phyloP scores from a whole-genome alignment of 495 filamentous ascomycete species.

The Hypomontagnella submonticulosa region DNA sequence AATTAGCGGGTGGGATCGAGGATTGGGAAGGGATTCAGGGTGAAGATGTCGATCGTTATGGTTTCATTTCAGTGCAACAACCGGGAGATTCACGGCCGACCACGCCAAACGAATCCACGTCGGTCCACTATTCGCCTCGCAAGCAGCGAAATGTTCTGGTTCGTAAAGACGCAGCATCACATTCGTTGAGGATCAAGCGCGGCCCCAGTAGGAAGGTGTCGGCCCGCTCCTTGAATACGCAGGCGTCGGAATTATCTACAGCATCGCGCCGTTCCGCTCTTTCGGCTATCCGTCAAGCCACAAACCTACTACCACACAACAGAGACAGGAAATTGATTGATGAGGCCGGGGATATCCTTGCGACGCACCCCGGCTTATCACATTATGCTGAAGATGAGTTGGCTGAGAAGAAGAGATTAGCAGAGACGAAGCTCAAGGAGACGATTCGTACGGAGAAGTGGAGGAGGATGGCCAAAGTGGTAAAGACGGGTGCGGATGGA shows the following conservation, averaged over 20 bases:
- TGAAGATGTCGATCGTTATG: slow-evolving; percentile 91
- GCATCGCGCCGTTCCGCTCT: slow-evolving; percentile 66
- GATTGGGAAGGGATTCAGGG: slow-evolving; percentile 94
- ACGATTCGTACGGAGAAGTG: slow-evolving; percentile 90
- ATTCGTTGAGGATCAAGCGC: slow-evolving; percentile 52
- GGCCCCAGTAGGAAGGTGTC: slow-evolving; percentile 61
- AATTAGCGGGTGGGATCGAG: slow-evolving; percentile 85
- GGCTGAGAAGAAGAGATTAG: slow-evolving; percentile 63
- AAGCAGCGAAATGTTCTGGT: slow-evolving; percentile 55
- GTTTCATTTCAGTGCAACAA: slow-evolving; percentile 78
- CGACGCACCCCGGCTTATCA: slow-evolving; percentile 73
- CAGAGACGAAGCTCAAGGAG: slow-evolving; percentile 79
- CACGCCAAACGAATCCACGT: slow-evolving; percentile 48
- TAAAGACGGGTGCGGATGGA: slow-evolving; percentile 64
- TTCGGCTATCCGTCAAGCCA: slow-evolving; percentile 68
- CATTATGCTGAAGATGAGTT: slow-evolving; percentile 70
- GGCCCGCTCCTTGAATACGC: slow-evolving; percentile 63
- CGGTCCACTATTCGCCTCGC: slow-evolving; percentile 49
- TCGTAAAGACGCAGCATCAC: slow-evolving; percentile 52
- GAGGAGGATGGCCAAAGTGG: slow-evolving; percentile 90
- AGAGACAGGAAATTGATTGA: slow-evolving; percentile 78
- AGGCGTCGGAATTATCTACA: slow-evolving; percentile 61
- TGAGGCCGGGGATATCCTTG: slow-evolving; percentile 91
- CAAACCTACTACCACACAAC: slow-evolving; percentile 82
- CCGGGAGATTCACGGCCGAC: slow-evolving; percentile 47